Percentiles rank a stretch among this genome's conserved stretches.
Conservation (phyloP, 2,329 filamentous ascomycete genomes). For the Epichloe amarillans region DNA sequence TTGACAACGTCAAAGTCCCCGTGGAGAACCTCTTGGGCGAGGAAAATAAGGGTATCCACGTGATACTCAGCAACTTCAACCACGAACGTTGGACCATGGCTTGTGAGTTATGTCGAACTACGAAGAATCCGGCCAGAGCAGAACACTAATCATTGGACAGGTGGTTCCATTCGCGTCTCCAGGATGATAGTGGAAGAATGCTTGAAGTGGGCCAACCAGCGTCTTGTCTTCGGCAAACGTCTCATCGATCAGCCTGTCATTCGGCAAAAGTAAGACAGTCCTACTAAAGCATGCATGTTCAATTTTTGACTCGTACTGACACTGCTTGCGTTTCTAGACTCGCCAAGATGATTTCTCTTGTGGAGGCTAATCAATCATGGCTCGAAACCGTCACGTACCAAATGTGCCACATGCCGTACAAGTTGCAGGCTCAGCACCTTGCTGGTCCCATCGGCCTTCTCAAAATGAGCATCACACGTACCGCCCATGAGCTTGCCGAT, state of each 20-base stretch:
- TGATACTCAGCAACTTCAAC: conserved; percentile 81
- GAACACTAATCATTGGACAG: conserved; percentile 12
- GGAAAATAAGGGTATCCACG: conserved; percentile 75
- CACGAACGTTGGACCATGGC: conserved; percentile 72
- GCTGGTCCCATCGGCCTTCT: conserved; percentile 72
- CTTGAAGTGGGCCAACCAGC: conserved; percentile 79
- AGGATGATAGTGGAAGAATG: conserved; percentile 68
- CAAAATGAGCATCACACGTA: conserved; percentile 65
- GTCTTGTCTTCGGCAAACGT: conserved; percentile 70
- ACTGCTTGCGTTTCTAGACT: conserved; percentile 33
- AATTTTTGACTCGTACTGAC: neutral
- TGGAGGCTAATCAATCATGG: conserved; percentile 76
- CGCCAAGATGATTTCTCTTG: conserved; percentile 73
- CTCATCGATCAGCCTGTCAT: conserved; percentile 76
- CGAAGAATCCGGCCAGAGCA: conserved; percentile 1
- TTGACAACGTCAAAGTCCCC: conserved; percentile 78
- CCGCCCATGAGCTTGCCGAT: conserved; percentile 72
- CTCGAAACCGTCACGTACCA: conserved; percentile 76
- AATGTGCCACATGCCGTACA: conserved; percentile 76
- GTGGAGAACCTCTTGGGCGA: conserved; percentile 64
- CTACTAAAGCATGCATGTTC: conserved; percentile 1
- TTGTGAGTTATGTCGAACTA: conserved; percentile 27
- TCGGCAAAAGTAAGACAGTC: conserved; percentile 50
- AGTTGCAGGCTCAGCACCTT: conserved; percentile 59
- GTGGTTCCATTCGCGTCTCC: conserved; percentile 48